phyloP scores from a whole-genome alignment of 106 monocot genomes.

The Dioscorea alata region DNA sequence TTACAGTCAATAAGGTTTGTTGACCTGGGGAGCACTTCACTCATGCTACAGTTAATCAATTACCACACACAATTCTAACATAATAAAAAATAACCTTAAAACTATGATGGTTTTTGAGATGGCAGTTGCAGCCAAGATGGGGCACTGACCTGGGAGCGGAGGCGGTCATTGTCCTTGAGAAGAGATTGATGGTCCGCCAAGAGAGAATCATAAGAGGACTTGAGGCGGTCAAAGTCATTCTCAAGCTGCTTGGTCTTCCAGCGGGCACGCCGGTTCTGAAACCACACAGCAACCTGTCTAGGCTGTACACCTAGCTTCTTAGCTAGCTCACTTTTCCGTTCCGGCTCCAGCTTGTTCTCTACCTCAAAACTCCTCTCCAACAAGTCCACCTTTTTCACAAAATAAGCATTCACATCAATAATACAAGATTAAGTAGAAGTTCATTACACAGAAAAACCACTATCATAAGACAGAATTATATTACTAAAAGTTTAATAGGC shows the following conservation, averaged over 20 bases:
- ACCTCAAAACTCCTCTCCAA: conserved; percentile 32
- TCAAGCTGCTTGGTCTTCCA: conserved; percentile 26
- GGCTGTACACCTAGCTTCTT: conserved; percentile 35
- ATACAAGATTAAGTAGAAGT: too few relatives aligned
- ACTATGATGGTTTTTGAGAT: too few relatives aligned
- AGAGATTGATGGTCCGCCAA: conserved; percentile 6
- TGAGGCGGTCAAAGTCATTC: conserved; percentile 26
- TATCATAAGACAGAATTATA: too few relatives aligned
- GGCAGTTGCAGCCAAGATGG: too few relatives aligned
- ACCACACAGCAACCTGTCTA: conserved; percentile 36
- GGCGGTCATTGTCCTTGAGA: conserved; percentile 11
- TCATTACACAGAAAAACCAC: too few relatives aligned
- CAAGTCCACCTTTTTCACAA: conserved; percentile 11
- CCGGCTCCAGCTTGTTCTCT: conserved; percentile 39
- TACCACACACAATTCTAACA: too few relatives aligned
- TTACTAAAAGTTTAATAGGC: too few relatives aligned
- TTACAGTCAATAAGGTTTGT: too few relatives aligned
- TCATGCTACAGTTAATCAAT: too few relatives aligned
- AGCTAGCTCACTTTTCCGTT: conserved; percentile 31
- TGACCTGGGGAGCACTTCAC: too few relatives aligned
- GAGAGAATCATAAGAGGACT: conserved; percentile 16
- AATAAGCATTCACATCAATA: too few relatives aligned
- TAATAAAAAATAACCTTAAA: too few relatives aligned
- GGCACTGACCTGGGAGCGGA: conserved; percentile 5
- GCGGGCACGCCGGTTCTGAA: conserved; percentile 14